Evolutionary conservation across 441 rosid genomes (phyloP).

Genomic region (Brassica balearica): DNA sequence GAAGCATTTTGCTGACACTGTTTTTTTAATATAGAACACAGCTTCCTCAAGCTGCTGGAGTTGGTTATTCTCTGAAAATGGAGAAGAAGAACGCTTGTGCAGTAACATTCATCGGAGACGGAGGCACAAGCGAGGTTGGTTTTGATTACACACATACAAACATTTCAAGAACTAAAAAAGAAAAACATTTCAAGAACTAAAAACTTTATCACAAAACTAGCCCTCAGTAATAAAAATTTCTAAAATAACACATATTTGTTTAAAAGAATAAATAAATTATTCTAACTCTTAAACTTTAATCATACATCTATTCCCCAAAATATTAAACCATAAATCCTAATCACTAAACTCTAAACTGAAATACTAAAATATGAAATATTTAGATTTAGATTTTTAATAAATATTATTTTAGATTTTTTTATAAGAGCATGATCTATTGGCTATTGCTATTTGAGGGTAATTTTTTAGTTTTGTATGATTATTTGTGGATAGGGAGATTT

Average conservation of each 20-base stretch:
- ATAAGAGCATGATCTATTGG: background rate
- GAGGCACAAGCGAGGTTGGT: constrained; percentile 75
- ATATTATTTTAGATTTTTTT: background rate
- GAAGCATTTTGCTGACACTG: background rate
- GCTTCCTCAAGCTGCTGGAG: constrained; percentile 84
- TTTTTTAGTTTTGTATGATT: background rate
- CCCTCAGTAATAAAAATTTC: background rate
- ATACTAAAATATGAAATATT: background rate
- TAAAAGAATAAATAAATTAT: background rate
- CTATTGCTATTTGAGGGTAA: background rate
- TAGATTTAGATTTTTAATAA: too few species aligned
- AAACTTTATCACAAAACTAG: background rate
- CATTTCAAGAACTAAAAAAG: constrained; percentile 1
- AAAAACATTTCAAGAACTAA: background rate
- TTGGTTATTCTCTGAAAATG: constrained; percentile 80
- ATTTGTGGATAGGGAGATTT: constrained; percentile 68
- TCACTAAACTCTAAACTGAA: background rate
- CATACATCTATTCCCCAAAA: background rate
- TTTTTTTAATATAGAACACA: constrained; percentile 54
- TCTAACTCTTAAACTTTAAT: background rate
- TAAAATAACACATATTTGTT: background rate
- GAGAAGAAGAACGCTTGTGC: constrained; percentile 70
- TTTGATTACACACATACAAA: background rate
- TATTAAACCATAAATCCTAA: background rate
- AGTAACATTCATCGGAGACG: constrained; percentile 70